Evolutionary conservation across 2,329 filamentous ascomycete genomes (phyloP), one percentile per base, ranked within the genome.

Genomic region (Oidium heveae): DNA sequence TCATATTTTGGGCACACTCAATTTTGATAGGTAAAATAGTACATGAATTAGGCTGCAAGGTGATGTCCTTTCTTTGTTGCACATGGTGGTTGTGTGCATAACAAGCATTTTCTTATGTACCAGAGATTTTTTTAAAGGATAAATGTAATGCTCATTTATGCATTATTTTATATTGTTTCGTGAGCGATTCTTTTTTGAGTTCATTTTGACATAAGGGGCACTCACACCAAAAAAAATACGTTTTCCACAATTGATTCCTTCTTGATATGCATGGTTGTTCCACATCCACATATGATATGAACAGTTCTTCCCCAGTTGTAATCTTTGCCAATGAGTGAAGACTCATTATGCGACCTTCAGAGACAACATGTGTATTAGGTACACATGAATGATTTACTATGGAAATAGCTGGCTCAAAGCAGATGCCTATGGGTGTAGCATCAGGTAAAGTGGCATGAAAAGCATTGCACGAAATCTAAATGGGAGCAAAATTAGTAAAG

Each of bases 361-460:
- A 79, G 46, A 72, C 70, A 16, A 81, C 73, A 51, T 72, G 68
- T 1, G 77, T 75, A 58, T 79, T 80, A 3, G 77, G 77, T 2
- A 72, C 63, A 58, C 78, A 82, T 0, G 76, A 77, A 62, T 82
- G 78, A 58, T 82, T 81, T 22, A 71, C 70, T 71, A 79, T 77
- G 56, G 63, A 60, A 13, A 65, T 44, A 1, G 55, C 69, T 0
- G 74, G 69, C 58, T 79, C 73, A 39, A 80, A 65, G 57, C 76
- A 80, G 33, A 78, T 67, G 24, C 75, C 76, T 0, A 71, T 68
- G 55, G 73, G 68, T 0, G 69, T 72, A 8, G 73, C 63, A 59
- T 80, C 75, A 1, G 66, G 63, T 54, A 79, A 75, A 28, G 68
- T 68, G 54, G 74, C 68, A 60, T 76, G 74, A 62, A 81, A 81